phyloP scores from a whole-genome alignment of 2,329 filamentous ascomycete species.

The Coleophoma crateriformis region DNA sequence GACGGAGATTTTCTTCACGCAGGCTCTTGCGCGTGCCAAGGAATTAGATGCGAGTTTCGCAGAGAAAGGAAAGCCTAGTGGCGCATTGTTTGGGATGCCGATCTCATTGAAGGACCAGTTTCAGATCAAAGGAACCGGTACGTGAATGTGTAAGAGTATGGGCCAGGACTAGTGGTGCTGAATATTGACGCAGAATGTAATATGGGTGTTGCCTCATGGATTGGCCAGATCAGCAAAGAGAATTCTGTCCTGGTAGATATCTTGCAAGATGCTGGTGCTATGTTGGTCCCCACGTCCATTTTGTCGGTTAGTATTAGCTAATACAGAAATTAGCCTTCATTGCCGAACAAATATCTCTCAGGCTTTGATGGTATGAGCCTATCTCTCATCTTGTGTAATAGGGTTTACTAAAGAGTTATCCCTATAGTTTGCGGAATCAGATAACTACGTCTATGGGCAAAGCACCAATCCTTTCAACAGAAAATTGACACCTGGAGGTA shows the following conservation, averaged over 20 bases:
- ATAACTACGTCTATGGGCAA: not conserved
- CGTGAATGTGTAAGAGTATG: not conserved
- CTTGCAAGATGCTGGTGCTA: constrained; percentile 32
- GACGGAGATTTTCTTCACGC: constrained; percentile 40
- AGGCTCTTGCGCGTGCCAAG: constrained; percentile 34
- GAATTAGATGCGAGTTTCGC: constrained; percentile 35
- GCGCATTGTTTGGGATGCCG: constrained; percentile 55
- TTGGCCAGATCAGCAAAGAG: not conserved
- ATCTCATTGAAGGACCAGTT: constrained; percentile 54
- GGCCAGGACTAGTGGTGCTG: no score
- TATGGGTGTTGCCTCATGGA: not conserved
- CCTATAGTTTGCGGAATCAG: not conserved
- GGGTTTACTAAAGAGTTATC: not conserved
- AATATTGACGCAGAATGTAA: not conserved
- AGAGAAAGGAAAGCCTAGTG: constrained; percentile 34
- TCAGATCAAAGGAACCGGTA: constrained; percentile 31
- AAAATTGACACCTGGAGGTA: not conserved
- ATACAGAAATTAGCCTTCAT: constrained; percentile 34
- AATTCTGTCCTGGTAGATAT: not conserved
- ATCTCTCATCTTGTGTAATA: not conserved
- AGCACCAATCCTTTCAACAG: not conserved
- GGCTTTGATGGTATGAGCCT: constrained; percentile 36
- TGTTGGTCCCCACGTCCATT: constrained; percentile 22
- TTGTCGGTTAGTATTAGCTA: not conserved
- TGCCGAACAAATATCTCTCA: constrained; percentile 63